A percentile compares a stretch with the other conserved stretches of the same genome.
phyloP scores from a whole-genome alignment of 225 moss, liverwort and hornwort genomes.

The Asterella californica region DNA sequence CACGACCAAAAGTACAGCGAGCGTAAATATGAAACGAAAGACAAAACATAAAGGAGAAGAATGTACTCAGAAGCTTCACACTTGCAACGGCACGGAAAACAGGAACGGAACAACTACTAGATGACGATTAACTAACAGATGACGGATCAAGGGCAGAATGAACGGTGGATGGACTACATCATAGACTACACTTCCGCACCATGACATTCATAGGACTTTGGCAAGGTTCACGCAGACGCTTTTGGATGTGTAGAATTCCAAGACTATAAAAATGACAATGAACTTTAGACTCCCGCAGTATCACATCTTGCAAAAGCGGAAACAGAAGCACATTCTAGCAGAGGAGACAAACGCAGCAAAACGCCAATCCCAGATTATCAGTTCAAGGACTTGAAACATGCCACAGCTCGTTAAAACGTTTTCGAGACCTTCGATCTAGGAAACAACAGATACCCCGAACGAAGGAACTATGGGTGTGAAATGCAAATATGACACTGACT shows the following conservation, averaged over 20 bases:
- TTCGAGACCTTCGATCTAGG: no score
- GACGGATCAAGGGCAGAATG: background rate
- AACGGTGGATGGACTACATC: background rate
- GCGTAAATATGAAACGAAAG: background rate
- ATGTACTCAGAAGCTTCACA: no score
- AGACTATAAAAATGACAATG: background rate
- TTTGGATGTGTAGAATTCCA: background rate
- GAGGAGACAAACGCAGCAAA: no score
- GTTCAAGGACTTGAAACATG: no score
- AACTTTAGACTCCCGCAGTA: background rate
- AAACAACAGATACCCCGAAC: no score
- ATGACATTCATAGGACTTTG: background rate
- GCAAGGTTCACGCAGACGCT: background rate
- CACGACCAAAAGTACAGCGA: background rate
- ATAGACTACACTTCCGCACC: background rate
- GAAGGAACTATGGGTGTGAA: no score
- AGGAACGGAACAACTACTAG: background rate
- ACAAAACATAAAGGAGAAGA: background rate
- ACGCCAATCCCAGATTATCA: no score
- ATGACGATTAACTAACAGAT: background rate
- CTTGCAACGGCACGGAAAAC: background rate
- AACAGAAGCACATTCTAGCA: no score
- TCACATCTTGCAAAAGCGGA: background rate
- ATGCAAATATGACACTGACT: no score
- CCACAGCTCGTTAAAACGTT: no score